phyloP scores from a whole-genome alignment of 169 alveolate genomes.

The Perkinsus olseni region DNA sequence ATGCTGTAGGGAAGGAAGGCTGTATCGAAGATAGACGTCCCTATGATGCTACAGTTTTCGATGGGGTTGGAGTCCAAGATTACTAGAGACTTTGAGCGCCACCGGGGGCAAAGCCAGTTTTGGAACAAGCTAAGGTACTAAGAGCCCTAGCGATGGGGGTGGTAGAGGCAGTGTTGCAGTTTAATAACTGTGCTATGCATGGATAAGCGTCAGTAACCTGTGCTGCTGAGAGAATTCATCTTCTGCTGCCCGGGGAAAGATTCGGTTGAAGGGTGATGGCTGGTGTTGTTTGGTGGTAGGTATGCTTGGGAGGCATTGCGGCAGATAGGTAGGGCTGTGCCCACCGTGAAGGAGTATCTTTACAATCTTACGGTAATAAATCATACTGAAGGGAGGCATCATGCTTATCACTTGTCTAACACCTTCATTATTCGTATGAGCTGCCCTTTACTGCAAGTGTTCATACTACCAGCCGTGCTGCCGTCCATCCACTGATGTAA shows the following conservation, averaged over 20 bases:
- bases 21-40: neutral
- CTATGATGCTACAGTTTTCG: conserved; percentile 57
- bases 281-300: conserved; percentile 16
- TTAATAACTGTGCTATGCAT: conserved; percentile 15
- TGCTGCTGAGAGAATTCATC: no score
- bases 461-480: no score
- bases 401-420: no score
- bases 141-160: neutral
- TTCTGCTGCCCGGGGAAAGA: no score
- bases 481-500: no score
- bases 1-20: conserved; percentile 18
- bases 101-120: conserved; percentile 30
- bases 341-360: conserved; percentile 7
- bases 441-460: no score
- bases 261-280: no score
- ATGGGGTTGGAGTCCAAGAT: conserved; percentile 74
- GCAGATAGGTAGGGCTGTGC: conserved; percentile 1
- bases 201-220: no score
- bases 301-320: conserved; percentile 14
- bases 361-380: neutral
- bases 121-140: conserved; percentile 15
- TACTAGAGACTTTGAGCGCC: conserved; percentile 61
- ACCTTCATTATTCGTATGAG: no score
- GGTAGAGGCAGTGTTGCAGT: conserved; percentile 18
- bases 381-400: no score